Base-by-base conservation (phyloP, 768 basidiomycete genomes). In the Suillus tomentosus region DNA sequence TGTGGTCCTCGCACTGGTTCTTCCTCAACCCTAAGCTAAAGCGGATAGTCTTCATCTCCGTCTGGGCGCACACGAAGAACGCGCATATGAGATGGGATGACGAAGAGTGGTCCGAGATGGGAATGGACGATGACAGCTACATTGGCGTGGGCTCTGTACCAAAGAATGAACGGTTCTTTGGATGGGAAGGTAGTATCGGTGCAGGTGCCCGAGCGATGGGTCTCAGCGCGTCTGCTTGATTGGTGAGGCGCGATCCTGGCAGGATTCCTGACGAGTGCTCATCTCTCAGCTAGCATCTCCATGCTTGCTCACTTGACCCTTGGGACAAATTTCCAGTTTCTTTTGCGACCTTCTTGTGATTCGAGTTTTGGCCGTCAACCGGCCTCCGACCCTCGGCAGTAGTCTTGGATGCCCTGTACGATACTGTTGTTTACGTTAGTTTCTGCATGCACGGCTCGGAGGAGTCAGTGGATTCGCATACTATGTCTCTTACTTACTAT, bases 1-100 rank as follows among this genome's bases (percentile, higher is more conserved):
- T 98, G 8, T 99, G 96, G 96, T 95, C 93, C 40, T 94, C 93
- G 13, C 94, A 96, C 74, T 96, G 94, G 90, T 98, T 99, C 82
- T 96, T 99, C 80, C 81, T 94, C 71, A 96, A 95, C 81, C 85
- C 90, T 71, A 96, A 94, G 80, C 79, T 88, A 78, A 97, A 96
- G 80, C 88, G 96, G 24, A 87, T 98, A 70, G 78, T 99, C 62
- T 98, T 96, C 79, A 85, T 97, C 64, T 91, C 94, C 2, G 88
- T 94, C 24, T 97, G 95, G 94, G 94, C 95, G 8, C 85, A 90
- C 51, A 89, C 89, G 39, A 84, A 83, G 70, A 84, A 85, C 57
- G 79, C 85, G 22, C 78, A 80, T 19, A 78, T 84, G 47, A 84
- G 79, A 61, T 86, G 82, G 79, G 78, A 78, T 36, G 80, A 80